Conservation (phyloP, 2,329 filamentous ascomycete genomes). For the Diatrype stigma region DNA sequence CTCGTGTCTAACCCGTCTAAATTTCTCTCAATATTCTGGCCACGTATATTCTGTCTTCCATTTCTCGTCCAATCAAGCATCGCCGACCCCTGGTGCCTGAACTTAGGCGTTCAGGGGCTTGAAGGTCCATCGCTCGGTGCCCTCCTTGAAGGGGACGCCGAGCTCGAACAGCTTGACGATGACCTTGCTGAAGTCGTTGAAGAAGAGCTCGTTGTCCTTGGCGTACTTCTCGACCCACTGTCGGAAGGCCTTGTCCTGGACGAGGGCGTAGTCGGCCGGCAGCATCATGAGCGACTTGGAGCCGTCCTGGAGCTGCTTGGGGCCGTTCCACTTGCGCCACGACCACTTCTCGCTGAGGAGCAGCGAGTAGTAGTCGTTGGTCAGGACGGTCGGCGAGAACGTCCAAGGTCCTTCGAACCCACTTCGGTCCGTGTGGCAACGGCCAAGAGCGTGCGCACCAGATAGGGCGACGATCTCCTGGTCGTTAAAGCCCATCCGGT, state of each 20-base stretch:
- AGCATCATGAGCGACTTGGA: constrained; percentile 94
- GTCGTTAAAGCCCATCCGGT: constrained; percentile 97
- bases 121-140: constrained; percentile 58
- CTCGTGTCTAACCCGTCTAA: background rate
- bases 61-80: too few species aligned
- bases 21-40: too few species aligned
- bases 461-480: constrained; percentile 89
- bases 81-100: too few species aligned
- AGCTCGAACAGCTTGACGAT: constrained; percentile 85
- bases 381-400: constrained; percentile 84
- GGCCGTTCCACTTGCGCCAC: constrained; percentile 87
- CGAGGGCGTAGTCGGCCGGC: constrained; percentile 81
- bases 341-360: constrained; percentile 90
- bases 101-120: constrained; percentile 49
- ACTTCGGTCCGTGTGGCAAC: constrained; percentile 83
- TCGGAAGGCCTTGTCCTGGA: constrained; percentile 85
- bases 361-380: constrained; percentile 91
- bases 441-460: constrained; percentile 82
- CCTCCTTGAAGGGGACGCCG: constrained; percentile 79
- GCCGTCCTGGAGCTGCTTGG: constrained; percentile 78
- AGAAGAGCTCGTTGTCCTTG: constrained; percentile 86
- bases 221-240: constrained; percentile 81
- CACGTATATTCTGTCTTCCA: too few species aligned
- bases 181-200: constrained; percentile 83
- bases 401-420: constrained; percentile 90